Conservation (phyloP, 371 early-diverging fungal genomes). For the Smittium culicis region DNA sequence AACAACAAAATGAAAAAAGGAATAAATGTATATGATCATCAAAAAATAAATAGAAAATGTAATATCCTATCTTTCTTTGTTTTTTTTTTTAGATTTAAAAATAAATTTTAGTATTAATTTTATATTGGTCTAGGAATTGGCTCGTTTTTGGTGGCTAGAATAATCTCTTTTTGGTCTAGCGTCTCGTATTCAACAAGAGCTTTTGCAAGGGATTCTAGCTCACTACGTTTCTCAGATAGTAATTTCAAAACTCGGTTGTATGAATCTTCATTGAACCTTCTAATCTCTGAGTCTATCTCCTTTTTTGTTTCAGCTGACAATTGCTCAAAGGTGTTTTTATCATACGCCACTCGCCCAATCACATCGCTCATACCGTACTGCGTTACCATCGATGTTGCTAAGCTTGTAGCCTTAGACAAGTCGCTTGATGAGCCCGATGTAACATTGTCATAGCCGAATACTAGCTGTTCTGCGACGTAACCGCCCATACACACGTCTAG, state of each 20-base stretch:
- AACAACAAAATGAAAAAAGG: too few species aligned
- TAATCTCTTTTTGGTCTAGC: constrained; percentile 72
- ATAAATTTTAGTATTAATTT: too few species aligned
- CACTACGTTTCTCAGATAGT: constrained; percentile 58
- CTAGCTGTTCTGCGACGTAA: constrained; percentile 86
- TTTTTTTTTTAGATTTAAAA: too few species aligned
- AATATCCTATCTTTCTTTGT: too few species aligned
- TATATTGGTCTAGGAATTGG: constrained; percentile 18
- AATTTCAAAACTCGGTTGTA: constrained; percentile 47
- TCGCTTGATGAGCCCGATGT: constrained; percentile 90
- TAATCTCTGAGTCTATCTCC: constrained; percentile 74
- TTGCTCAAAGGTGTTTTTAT: constrained; percentile 53
- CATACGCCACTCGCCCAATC: constrained; percentile 47
- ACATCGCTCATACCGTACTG: constrained; percentile 89
- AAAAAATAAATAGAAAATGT: too few species aligned
- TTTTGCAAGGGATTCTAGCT: constrained; percentile 79
- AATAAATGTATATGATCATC: too few species aligned
- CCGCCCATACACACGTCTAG: constrained; percentile 97
- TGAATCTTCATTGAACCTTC: constrained; percentile 47
- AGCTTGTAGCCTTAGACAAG: constrained; percentile 74
- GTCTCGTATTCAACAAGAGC: constrained; percentile 92
- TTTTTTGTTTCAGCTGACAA: constrained; percentile 59
- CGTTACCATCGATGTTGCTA: constrained; percentile 86
- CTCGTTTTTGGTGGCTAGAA: constrained; percentile 31
- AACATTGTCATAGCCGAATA: constrained; percentile 84